Evolutionary conservation across 768 basidiomycete genomes (phyloP).

Genomic region (Termitomyces sp.): DNA sequence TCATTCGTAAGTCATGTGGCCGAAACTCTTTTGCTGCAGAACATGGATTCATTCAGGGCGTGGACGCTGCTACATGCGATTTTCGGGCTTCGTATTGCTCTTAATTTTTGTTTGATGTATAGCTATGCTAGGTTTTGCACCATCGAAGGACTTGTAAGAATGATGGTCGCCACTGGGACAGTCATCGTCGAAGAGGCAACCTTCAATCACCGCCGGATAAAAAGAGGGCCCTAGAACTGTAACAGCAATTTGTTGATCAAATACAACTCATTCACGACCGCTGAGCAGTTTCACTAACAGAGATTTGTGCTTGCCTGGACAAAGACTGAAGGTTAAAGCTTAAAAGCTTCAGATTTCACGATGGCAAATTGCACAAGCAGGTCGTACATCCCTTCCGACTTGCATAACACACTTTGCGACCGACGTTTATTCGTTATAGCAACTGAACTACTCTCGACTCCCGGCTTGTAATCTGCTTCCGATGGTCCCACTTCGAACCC

Average conservation of each 20-base stretch:
- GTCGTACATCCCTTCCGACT: background rate
- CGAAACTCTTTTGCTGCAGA: slow-evolving; percentile 24
- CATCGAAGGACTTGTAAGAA: too few species aligned
- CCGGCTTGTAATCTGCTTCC: background rate
- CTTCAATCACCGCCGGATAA: background rate
- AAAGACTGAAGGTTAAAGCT: background rate
- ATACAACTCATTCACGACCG: background rate
- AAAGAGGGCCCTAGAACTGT: background rate
- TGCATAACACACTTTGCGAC: slow-evolving; percentile 3
- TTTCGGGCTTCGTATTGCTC: slow-evolving; percentile 27
- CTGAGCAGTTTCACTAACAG: slow-evolving; percentile 1
- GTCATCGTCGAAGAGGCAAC: background rate
- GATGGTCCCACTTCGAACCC: background rate
- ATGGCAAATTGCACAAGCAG: slow-evolving; percentile 1
- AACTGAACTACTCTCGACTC: background rate
- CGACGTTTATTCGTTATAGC: slow-evolving; percentile 1
- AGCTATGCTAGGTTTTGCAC: background rate
- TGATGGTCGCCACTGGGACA: background rate
- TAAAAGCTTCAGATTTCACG: background rate
- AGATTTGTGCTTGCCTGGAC: background rate
- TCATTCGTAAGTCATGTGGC: background rate
- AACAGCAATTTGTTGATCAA: background rate
- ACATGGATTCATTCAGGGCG: slow-evolving; percentile 61
- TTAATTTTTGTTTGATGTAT: background rate
- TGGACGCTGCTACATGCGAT: slow-evolving; percentile 34